A percentile compares a stretch with the other conserved stretches of the same genome.
Conservation (phyloP, 352 stramenopile genomes). For the Pythium utonaiense region DNA sequence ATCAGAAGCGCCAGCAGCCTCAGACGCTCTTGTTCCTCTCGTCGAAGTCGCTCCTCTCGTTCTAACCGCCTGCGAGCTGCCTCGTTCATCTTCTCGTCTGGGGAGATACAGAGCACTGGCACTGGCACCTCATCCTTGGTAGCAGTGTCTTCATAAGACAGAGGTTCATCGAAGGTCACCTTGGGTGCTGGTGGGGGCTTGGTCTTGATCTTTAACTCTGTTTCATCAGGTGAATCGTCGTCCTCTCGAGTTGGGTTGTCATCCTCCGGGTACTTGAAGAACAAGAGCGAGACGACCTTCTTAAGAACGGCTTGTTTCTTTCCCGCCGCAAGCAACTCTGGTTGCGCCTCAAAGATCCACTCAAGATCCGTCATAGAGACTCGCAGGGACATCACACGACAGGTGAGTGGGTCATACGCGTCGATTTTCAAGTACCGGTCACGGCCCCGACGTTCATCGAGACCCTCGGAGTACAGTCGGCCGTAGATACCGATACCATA, state of each 20-base stretch:
- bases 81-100: slow-evolving; percentile 43
- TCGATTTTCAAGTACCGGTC: slow-evolving; percentile 40
- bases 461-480: slow-evolving; percentile 43
- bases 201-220: not conserved
- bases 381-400: slow-evolving; percentile 24
- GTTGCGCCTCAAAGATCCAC: slow-evolving; percentile 40
- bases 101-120: slow-evolving; percentile 32
- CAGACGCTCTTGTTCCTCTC: slow-evolving; percentile 51
- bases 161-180: not conserved
- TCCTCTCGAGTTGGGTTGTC: not conserved
- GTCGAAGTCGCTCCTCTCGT: slow-evolving; percentile 42
- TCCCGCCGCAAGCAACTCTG: slow-evolving; percentile 42
- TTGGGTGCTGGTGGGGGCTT: not conserved
- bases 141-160: not conserved
- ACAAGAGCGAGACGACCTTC: slow-evolving; percentile 55
- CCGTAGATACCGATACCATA: slow-evolving; percentile 58
- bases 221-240: not conserved
- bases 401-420: slow-evolving; percentile 48
- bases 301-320: slow-evolving; percentile 50
- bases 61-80: slow-evolving; percentile 40
- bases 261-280: slow-evolving; percentile 49
- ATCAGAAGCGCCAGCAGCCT: slow-evolving; percentile 37
- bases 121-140: not conserved
- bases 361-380: slow-evolving; percentile 59
- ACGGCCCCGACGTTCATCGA: slow-evolving; percentile 31